Base-by-base conservation (phyloP, 2,329 filamentous ascomycete species). In the Sarocladium brachiariae region DNA sequence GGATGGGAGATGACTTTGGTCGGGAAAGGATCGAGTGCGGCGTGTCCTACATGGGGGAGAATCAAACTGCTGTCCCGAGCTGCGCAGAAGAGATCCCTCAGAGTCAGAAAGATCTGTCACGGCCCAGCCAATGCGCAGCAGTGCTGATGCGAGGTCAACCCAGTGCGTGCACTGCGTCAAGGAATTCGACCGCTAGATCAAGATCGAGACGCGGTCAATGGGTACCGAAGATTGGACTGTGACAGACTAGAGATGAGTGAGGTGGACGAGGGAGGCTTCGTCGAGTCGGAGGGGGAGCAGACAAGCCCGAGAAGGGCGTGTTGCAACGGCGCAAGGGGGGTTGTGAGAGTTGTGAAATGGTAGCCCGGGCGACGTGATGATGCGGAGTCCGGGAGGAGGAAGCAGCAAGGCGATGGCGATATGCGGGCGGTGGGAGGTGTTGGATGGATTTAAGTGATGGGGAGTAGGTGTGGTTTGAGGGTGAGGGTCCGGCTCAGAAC, bases 41-140 rank as follows among this genome's bases (percentile, higher is more conserved):
- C 56, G 53, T 52, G 58, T 61, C 56, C 66, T 69, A 69, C 66
- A 69, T 69, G 65, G 55, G 61, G 55, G 61, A 57, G 53, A 57
- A 31, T n/a, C 43, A 21, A 47, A 6, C 25, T 47, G 43, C 25
- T 18, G 43, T 47, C 24, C 31, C 43, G 27, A 45, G 21, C 39
- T 45, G 39, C 39, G 39, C 39, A 27, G 39, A 19, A 39, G 19
- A 45, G 39, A 33, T 47, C 43, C 33, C 18, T 47, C 27, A 31
- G 25, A 18, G 25, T n/a, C 8, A n/a, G 27, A 31, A 33, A 47
- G 43, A 47, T 47, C 27, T 25, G 43, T 47, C 27, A 33, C 24
- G 43, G 8, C 27, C 24, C 43, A 47, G 27, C 27, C 27, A 6
- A n/a, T 33, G 43, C 24, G 43, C 43, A 47, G 27, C 43, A 47